phyloP scores from a whole-genome alignment of 441 rosid genomes.

The Iberis amara region DNA sequence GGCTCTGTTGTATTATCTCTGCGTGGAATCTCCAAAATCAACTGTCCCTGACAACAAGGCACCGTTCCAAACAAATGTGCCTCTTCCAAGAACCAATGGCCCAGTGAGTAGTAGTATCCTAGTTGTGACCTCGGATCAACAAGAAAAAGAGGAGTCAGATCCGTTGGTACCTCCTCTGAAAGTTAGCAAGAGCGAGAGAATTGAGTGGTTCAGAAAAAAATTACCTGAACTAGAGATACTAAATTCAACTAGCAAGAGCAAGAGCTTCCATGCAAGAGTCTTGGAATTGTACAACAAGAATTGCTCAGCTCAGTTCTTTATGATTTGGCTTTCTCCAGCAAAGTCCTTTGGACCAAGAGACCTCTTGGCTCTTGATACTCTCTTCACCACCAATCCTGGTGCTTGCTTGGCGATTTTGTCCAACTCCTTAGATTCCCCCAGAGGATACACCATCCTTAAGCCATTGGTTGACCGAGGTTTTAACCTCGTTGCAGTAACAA shows the following conservation, averaged over 20 bases:
- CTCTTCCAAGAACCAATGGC: constrained; percentile 13
- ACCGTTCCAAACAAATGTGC: constrained; percentile 18
- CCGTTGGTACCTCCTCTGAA: constrained; percentile 38
- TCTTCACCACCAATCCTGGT: constrained; percentile 40
- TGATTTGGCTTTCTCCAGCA: constrained; percentile 54
- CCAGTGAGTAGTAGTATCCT: constrained; percentile 4
- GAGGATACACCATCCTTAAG: constrained; percentile 40
- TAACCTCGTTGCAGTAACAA: constrained; percentile 36
- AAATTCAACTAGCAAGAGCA: constrained; percentile 33
- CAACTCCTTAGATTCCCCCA: constrained; percentile 38
- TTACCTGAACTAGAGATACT: constrained; percentile 42
- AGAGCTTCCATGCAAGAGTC: constrained; percentile 35
- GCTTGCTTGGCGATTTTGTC: constrained; percentile 46
- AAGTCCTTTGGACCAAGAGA: constrained; percentile 43
- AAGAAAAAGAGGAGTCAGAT: constrained; percentile 29
- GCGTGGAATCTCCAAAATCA: constrained; percentile 14
- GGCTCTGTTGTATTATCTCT: constrained; percentile 30
- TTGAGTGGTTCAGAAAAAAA: constrained; percentile 38
- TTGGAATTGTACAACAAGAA: constrained; percentile 31
- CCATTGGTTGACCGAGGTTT: constrained; percentile 40
- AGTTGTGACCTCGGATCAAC: constrained; percentile 3
- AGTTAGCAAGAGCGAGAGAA: constrained; percentile 35
- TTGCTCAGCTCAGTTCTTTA: constrained; percentile 44
- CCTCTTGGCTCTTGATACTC: constrained; percentile 41
- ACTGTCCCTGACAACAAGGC: constrained; percentile 13